These are phyloP conservation scores for Erodium trifolium DNA, from an alignment of 441 rosid genomes.

Conservation along the genomic window DNA sequence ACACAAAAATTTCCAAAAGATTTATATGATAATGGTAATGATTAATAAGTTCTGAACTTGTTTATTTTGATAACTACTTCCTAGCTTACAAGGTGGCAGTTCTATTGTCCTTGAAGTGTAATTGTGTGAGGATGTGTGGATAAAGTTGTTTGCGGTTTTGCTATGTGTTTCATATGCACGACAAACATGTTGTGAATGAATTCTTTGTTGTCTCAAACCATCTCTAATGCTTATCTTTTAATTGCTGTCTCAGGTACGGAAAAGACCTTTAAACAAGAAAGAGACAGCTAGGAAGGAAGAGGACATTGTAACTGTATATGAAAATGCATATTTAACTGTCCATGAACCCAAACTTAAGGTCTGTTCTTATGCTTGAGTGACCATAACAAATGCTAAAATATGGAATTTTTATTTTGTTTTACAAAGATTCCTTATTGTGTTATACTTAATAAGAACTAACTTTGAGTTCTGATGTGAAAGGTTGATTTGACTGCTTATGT, in stretches of 20 bases:
- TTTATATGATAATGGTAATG: neutral
- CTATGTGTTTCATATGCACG: neutral
- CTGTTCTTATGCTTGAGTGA: conserved; percentile 23
- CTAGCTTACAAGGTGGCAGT: neutral
- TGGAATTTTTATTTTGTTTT: neutral
- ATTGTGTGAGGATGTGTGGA: neutral
- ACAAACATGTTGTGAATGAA: neutral
- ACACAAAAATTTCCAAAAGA: neutral
- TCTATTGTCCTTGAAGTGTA: neutral
- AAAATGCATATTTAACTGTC: conserved; percentile 57
- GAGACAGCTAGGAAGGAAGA: conserved; percentile 86
- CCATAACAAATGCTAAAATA: neutral
- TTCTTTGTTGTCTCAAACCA: neutral
- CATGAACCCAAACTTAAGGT: conserved; percentile 98
- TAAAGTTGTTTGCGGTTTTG: neutral
- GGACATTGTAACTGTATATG: conserved; percentile 68
- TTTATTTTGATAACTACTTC: neutral
- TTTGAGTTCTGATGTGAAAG: conserved; percentile 36
- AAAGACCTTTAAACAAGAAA: conserved; percentile 92
- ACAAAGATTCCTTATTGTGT: conserved; percentile 1
- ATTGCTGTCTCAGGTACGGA: conserved; percentile 55
- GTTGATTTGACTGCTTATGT: conserved; percentile 97
- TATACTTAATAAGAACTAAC: conserved; percentile 15
- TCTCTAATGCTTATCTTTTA: neutral
- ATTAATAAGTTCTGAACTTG: neutral